A percentile compares a stretch with the other conserved stretches of the same genome.
Conservation (phyloP, 441 rosid genomes). For the Dalechampia spathulata region DNA sequence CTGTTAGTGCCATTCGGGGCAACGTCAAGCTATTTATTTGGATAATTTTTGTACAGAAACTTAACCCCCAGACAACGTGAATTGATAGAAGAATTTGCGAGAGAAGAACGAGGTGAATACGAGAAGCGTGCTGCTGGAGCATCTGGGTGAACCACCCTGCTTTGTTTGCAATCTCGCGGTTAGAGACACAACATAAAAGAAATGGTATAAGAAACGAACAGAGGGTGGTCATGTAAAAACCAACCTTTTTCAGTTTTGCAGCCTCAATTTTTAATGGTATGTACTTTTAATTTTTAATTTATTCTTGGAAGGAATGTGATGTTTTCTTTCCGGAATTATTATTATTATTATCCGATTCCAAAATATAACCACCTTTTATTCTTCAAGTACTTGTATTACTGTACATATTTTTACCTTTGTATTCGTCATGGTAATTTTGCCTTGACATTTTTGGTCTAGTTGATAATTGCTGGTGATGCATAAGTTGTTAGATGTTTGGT, state of each 20-base stretch:
- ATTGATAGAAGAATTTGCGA: conserved; percentile 86
- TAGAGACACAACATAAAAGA: not conserved
- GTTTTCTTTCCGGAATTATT: not conserved
- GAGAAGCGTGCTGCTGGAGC: conserved; percentile 73
- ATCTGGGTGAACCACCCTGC: conserved; percentile 39
- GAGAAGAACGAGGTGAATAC: conserved; percentile 79
- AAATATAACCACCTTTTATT: not conserved
- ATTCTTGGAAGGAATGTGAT: conserved; percentile 8
- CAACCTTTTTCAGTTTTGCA: conserved; percentile 22
- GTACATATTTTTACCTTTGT: not conserved
- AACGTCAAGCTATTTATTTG: not conserved
- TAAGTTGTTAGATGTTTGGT: too few species aligned
- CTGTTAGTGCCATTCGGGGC: too few species aligned
- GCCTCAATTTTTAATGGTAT: conserved; percentile 11
- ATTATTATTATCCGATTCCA: not conserved
- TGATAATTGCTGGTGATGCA: too few species aligned
- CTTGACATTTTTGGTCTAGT: too few species aligned
- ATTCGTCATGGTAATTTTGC: too few species aligned
- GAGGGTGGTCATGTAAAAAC: too few species aligned
- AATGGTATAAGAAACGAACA: conserved; percentile 3
- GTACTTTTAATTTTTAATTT: conserved; percentile 6
- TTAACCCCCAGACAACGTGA: conserved; percentile 83
- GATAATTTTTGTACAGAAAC: conserved; percentile 36
- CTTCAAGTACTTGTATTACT: not conserved
- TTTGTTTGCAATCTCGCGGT: not conserved